Percentiles rank a stretch among this genome's conserved stretches.
These are phyloP conservation scores for Pyrenochaeta sp. DNA, from an alignment of 2,329 filamentous ascomycete species.

Conservation along the genomic window DNA sequence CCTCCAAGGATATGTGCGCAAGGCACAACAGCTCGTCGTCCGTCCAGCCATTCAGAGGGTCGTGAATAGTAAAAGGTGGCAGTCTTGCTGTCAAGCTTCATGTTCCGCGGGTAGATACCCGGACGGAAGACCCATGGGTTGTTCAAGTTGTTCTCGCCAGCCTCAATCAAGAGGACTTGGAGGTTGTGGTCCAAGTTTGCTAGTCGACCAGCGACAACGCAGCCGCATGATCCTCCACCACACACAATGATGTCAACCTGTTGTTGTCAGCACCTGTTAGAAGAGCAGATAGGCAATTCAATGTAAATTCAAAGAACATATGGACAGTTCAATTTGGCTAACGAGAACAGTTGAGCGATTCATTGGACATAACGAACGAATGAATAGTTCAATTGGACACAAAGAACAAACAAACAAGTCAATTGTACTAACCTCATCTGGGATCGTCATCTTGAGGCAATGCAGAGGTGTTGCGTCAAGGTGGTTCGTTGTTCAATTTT, in stretches of 20 bases:
- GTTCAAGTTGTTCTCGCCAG: conserved; percentile 76
- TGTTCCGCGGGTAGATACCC: conserved; percentile 79
- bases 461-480: conserved; percentile 1
- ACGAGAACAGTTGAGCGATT: too few relatives aligned
- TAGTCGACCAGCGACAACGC: conserved; percentile 63
- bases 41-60: conserved; percentile 75
- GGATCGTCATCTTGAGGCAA: conserved; percentile 64
- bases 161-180: conserved; percentile 75
- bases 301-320: too few relatives aligned
- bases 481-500: conserved; percentile 3
- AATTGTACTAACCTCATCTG: conserved; percentile 65
- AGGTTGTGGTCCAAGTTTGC: conserved; percentile 79
- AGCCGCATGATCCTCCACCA: conserved; percentile 74
- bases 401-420: too few relatives aligned
- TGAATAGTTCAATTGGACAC: too few relatives aligned
- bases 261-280: conserved; percentile 10
- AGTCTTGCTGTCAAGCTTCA: conserved; percentile 82
- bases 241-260: conserved; percentile 80
- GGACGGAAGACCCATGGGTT: conserved; percentile 80
- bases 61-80: conserved; percentile 83
- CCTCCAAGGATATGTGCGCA: conserved; percentile 77
- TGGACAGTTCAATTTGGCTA: too few relatives aligned
- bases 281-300: too few relatives aligned
- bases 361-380: too few relatives aligned
- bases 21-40: conserved; percentile 76